Evolutionary conservation across 352 stramenopile species (phyloP), one percentile per base, ranked within the genome.

Genomic region (Globisporangium lucens): DNA sequence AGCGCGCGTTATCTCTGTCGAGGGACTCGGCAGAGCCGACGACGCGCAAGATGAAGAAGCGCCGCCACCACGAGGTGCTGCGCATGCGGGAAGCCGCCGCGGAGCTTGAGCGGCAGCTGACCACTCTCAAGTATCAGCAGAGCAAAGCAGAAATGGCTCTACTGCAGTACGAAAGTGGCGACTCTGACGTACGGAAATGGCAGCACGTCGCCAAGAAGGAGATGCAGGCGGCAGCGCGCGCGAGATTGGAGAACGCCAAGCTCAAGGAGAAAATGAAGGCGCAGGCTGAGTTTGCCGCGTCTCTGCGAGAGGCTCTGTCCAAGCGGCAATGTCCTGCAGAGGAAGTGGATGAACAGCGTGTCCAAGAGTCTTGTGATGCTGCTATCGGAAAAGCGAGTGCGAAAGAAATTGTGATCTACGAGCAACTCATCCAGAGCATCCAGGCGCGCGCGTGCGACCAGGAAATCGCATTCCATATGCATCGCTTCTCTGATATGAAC

Each of bases 231-330:
- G 76, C 75, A 49, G 57, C 70, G 1, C 76, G 75, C 46, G 68
- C 76, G 2, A 71, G 79, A 22, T 61, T 83, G 53, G 74, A 88
- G 63, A 88, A 88, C 56, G 43, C 63, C 1, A 84, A 85, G 63
- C 68, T 88, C 46, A 67, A 69, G 1, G 73, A 80, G 35, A 74
- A 77, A 57, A 68, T 85, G 35, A 69, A 84, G 47, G 76, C 62
- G 2, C 76, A 88, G 51, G 75, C 80, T 30, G 69, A 73, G 3
- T 55, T 86, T 12, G 71, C 75, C 0, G 68, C 66, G 30, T 79
- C 71, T 55, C 75, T 87, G 1, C 75, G 84, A 71, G 70, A 75
- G 49, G 30, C 80, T 36, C 30, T 87, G 9, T 49, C 67, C 10
- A 83, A 85, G 72, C 75, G 70, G 33, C 43, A 58, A 4, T 27